Base-by-base conservation (phyloP, 345 rosid species). In the Raphanus sativus region DNA sequence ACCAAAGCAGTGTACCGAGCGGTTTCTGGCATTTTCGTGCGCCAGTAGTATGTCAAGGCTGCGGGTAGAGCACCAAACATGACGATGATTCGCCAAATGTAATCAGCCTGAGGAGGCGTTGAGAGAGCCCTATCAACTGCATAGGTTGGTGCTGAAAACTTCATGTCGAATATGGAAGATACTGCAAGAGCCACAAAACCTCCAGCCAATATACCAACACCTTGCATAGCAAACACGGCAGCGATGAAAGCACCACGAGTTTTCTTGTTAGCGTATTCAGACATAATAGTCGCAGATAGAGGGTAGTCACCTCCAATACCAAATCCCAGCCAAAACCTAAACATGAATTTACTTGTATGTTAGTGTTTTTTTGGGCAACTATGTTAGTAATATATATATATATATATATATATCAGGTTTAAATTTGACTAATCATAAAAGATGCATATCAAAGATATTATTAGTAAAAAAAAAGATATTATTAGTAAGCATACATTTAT, bases 1-100 rank as follows among this genome's bases (percentile, higher is more conserved):
- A 89, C 89, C 28, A 91, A 76, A 26, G 92, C 97, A 0, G 93
- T 89, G 86, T 87, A 91, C 8, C 89, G 89, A 8, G 97, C 91
- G 0, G 97, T 91, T 83, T 91, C 93, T 0, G 97, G 97, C 92
- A 91, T 91, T 80, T 89, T 89, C 92, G 85, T 87, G 33, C 89
- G 45, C 45, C 45, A 38, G 45, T 38, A 38, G 45, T 38, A 38
- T 10, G 45, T 38, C 45, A 38, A 38, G 45, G 12, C 45, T 38
- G 45, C 45, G 45, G 45, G 45, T 38, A 38, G 45, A 38, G 45
- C 45, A 38, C 45, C 45, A 38, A 38, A 38, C 45, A 38, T 38
- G 45, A 38, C 45, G 13, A 38, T 38, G 45, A 38, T 79, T 4
- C 94, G 71, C 94, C 94, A 91, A 8, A 85, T 82, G 25, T 77